phyloP scores from a whole-genome alignment of 2,329 filamentous ascomycete genomes.

The Nemania abortiva region DNA sequence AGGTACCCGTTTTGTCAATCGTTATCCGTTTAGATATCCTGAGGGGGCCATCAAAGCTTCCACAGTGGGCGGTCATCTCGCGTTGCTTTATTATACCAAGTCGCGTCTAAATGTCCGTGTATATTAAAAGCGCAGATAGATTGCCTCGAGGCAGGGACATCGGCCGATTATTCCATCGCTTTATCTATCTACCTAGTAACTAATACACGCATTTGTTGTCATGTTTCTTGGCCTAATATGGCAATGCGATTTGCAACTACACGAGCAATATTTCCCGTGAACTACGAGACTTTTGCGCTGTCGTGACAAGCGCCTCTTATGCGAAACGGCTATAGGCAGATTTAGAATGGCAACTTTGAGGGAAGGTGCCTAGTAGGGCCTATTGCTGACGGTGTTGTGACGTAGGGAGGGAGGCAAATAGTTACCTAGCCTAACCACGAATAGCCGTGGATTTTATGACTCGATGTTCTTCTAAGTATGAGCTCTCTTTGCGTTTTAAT shows the following conservation, averaged over 20 bases:
- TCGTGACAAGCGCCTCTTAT: background rate
- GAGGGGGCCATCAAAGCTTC: slow-evolving; percentile 31
- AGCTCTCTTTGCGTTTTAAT: too few relatives aligned
- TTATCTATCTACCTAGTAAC: slow-evolving; percentile 42
- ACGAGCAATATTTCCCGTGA: background rate
- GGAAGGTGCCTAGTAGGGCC: too few relatives aligned
- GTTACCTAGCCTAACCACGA: too few relatives aligned
- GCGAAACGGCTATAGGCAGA: background rate
- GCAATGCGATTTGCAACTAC: background rate
- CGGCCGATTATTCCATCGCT: slow-evolving; percentile 35
- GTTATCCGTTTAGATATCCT: slow-evolving; percentile 48
- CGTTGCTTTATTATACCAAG: slow-evolving; percentile 34
- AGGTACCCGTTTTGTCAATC: slow-evolving; percentile 43
- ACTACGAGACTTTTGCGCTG: background rate
- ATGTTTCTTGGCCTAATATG: background rate
- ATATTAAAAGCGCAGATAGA: slow-evolving; percentile 50
- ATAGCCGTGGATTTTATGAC: too few relatives aligned
- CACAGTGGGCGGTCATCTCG: slow-evolving; percentile 31
- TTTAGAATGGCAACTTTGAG: background rate
- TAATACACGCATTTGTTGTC: slow-evolving; percentile 55
- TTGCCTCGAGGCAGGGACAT: slow-evolving; percentile 46
- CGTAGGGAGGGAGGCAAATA: background rate
- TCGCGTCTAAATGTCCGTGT: slow-evolving; percentile 41
- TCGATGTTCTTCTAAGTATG: too few relatives aligned
- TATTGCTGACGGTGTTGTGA: background rate